These are phyloP conservation scores for Glutinoglossum americanum DNA, from an alignment of 495 filamentous ascomycete species.

Conservation along the genomic window DNA sequence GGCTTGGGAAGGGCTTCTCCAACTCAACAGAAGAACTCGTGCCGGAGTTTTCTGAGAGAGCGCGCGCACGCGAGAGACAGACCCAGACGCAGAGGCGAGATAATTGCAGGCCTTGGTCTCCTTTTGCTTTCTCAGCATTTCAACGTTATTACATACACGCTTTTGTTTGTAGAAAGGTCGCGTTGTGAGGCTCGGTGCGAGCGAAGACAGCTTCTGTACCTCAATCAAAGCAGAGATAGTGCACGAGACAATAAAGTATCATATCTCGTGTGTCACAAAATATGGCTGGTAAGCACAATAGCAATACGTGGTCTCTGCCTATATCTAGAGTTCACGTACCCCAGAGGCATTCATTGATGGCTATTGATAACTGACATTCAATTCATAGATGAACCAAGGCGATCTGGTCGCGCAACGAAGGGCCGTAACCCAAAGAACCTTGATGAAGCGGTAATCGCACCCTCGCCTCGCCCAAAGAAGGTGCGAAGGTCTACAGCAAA, in stretches of 20 bases:
- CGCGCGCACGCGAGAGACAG: not conserved
- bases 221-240: conserved; percentile 2
- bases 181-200: not conserved
- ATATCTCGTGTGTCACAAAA: not conserved
- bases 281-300: conserved; percentile 1
- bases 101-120: conserved; percentile 1
- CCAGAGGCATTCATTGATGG: not conserved
- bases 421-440: conserved; percentile 78
- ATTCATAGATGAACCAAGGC: conserved; percentile 56
- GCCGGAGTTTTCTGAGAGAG: not conserved
- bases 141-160: conserved; percentile 1
- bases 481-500: conserved; percentile 3
- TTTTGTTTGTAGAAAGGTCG: conserved; percentile 2
- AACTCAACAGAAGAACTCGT: not conserved
- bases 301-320: not conserved
- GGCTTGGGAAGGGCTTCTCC: conserved; percentile 1
- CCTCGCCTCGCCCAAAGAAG: conserved; percentile 18
- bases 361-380: conserved; percentile 1
- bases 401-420: conserved; percentile 86
- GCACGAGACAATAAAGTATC: conserved; percentile 1
- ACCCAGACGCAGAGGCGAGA: not conserved
- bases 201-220: not conserved
- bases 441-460: conserved; percentile 30
- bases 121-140: not conserved
- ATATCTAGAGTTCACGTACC: not conserved